Base-by-base conservation (phyloP, 768 basidiomycete genomes). In the Trametes sanguinea region DNA sequence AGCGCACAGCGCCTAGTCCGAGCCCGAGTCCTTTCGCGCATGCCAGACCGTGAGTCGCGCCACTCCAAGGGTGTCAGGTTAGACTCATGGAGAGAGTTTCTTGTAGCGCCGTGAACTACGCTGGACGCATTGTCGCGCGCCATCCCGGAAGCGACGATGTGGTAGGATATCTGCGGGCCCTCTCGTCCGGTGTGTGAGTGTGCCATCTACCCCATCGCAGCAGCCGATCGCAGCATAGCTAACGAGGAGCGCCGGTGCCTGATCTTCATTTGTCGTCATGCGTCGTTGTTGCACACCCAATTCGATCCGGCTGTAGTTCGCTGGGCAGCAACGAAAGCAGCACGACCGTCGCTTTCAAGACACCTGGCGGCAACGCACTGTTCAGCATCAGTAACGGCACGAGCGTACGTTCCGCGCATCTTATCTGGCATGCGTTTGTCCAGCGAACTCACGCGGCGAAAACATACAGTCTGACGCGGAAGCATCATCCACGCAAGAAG, bases 381-480 rank as follows among this genome's bases (percentile, higher is more conserved):
- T 64, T 64, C 51, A 54, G 51, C 51, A 61, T 60, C 37, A 35
- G n/a, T 51, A 39, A 43, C 14, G 42, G 5, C 42, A 16, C 14
- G 14, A 43, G 8, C 42, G 42, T 43, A 43, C 39, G 8, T 22
- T 27, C 29, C 39, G 17, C 22, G 14, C n/a, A 17, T 51, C 43
- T 10, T 37, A 32, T n/a, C 30, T 44, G 37, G 42, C 7, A 4
- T 5, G n/a, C 42, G 14, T 5, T 22, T 22, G 22, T 22, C 22
- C 22, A 22, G 22, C 22, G 42, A 14, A 13, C 39, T 40, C 35
- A 10, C 30, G 33, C 40, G 46, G 1, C 82, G 80, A 78, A 82
- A 51, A 70, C 78, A 17, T 61, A 65, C 22, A 80, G 80, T 63
- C 58, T 72, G 51, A 37, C 33, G 9, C 51, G 13, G 35, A 53